These are phyloP conservation scores for Phlebiopsis flavidoalba DNA, from an alignment of 768 basidiomycete genomes.

Conservation along the genomic window DNA sequence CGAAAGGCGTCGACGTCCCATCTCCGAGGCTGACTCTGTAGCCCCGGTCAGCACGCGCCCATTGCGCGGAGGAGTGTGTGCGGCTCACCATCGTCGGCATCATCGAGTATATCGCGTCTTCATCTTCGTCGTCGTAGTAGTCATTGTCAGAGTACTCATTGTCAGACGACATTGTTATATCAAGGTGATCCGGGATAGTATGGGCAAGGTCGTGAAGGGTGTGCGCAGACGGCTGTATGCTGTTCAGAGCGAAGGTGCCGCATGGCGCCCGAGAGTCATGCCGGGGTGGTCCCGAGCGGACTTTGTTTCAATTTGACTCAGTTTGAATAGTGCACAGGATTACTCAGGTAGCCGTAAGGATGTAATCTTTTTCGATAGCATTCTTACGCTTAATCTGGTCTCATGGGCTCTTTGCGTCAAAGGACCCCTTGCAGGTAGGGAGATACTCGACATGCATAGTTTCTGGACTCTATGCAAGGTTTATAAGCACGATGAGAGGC, in stretches of 20 bases:
- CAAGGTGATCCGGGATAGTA: neutral
- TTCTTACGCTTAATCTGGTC: no score
- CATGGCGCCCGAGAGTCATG: conserved; percentile 2
- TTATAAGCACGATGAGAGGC: no score
- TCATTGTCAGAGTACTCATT: conserved; percentile 64
- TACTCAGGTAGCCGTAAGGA: no score
- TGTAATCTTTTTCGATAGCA: no score
- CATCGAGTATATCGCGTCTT: conserved; percentile 43
- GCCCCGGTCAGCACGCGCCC: conserved; percentile 18
- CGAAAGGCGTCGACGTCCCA: conserved; percentile 65
- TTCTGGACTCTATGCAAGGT: no score
- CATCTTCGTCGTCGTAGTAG: conserved; percentile 69
- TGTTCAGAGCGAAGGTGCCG: neutral
- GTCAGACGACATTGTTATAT: conserved; percentile 49
- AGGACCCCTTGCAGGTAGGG: no score
- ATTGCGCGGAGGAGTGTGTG: conserved; percentile 12
- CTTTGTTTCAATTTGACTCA: neutral
- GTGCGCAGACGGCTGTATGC: neutral
- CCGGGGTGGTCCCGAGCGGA: neutral
- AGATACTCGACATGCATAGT: no score
- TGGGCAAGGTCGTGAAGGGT: neutral
- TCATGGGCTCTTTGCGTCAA: no score
- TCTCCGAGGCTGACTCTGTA: conserved; percentile 44
- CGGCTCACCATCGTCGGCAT: conserved; percentile 50
- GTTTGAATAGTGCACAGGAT: neutral